Percentiles rank a stretch among this genome's conserved stretches.
These are phyloP conservation scores for Cryptosporidium sp. DNA, from an alignment of 169 alveolate species.

Conservation along the genomic window DNA sequence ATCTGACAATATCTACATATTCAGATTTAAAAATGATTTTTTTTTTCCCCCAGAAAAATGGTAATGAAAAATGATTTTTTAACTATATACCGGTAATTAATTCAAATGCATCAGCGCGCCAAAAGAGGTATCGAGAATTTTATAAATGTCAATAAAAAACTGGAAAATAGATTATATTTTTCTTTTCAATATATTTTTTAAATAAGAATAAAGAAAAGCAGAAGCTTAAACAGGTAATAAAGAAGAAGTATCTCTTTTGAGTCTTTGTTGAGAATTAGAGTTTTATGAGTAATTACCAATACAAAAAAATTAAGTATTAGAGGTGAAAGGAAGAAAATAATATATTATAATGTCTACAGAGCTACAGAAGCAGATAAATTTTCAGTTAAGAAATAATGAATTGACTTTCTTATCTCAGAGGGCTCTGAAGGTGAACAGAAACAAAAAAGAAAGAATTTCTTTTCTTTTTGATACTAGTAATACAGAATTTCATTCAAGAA, in stretches of 20 bases:
- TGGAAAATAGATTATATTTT: slow-evolving; percentile 12
- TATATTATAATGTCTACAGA: slow-evolving; percentile 37
- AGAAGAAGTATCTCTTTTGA: neutral
- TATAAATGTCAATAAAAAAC: slow-evolving; percentile 3
- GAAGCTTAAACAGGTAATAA: neutral
- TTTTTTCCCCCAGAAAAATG: neutral
- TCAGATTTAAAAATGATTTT: too few relatives aligned
- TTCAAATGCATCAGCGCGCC: neutral
- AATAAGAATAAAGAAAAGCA: neutral
- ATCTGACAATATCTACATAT: neutral
- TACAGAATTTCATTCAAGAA: slow-evolving; percentile 20
- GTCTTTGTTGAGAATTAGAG: neutral
- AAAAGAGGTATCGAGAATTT: neutral
- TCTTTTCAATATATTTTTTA: neutral
- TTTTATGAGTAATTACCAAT: neutral
- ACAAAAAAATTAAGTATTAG: neutral
- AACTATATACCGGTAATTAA: neutral
- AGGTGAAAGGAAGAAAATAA: neutral
- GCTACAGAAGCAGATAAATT: slow-evolving; percentile 44
- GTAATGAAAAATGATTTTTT: neutral
- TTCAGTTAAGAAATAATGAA: slow-evolving; percentile 44
- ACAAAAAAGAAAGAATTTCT: slow-evolving; percentile 27
- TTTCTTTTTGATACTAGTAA: slow-evolving; percentile 56
- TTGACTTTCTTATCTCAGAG: slow-evolving; percentile 31
- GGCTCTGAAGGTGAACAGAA: neutral